Evolutionary conservation across 2,329 filamentous ascomycete genomes (phyloP).

Genomic region (Colletotrichum chlorophyti): DNA sequence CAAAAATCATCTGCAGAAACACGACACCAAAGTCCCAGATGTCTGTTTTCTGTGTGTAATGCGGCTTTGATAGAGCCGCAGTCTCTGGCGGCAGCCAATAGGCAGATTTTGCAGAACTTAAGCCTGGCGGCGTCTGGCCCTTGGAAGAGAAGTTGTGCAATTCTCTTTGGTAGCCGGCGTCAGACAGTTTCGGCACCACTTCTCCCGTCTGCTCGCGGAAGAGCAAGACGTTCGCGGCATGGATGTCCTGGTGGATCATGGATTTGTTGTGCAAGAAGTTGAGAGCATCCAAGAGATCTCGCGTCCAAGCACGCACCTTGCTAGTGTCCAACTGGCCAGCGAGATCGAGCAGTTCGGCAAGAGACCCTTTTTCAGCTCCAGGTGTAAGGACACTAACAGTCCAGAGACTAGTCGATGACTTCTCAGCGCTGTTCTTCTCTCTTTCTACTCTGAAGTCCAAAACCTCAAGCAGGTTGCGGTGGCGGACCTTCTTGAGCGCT

Average conservation of each 20-base stretch:
- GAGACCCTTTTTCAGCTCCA: slow-evolving; percentile 80
- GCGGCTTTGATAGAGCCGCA: slow-evolving; percentile 63
- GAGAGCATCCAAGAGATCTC: slow-evolving; percentile 87
- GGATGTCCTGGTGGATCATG: slow-evolving; percentile 83
- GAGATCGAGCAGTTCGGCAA: slow-evolving; percentile 82
- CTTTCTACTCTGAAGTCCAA: slow-evolving; percentile 83
- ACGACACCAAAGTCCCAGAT: slow-evolving; percentile 95
- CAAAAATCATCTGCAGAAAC: slow-evolving; percentile 93
- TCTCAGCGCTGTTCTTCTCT: slow-evolving; percentile 47
- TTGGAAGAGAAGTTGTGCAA: slow-evolving; percentile 67
- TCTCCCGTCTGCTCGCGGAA: slow-evolving; percentile 73
- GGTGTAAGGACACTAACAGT: slow-evolving; percentile 78
- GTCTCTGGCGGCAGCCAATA: slow-evolving; percentile 88
- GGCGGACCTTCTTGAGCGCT: slow-evolving; percentile 74
- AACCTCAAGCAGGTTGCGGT: slow-evolving; percentile 79
- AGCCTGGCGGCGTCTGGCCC: slow-evolving; percentile 57
- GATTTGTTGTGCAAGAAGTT: slow-evolving; percentile 87
- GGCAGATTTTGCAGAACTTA: slow-evolving; percentile 72
- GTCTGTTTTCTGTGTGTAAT: slow-evolving; percentile 81
- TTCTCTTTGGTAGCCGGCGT: slow-evolving; percentile 74
- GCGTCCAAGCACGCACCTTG: slow-evolving; percentile 87
- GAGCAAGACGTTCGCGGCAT: slow-evolving; percentile 80
- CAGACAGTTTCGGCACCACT: slow-evolving; percentile 76
- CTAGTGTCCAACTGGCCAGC: slow-evolving; percentile 76
- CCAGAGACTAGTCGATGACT: slow-evolving; percentile 57